Evolutionary conservation across 306 rosid genomes (phyloP).

Genomic region (Oemleria cerasiformis): DNA sequence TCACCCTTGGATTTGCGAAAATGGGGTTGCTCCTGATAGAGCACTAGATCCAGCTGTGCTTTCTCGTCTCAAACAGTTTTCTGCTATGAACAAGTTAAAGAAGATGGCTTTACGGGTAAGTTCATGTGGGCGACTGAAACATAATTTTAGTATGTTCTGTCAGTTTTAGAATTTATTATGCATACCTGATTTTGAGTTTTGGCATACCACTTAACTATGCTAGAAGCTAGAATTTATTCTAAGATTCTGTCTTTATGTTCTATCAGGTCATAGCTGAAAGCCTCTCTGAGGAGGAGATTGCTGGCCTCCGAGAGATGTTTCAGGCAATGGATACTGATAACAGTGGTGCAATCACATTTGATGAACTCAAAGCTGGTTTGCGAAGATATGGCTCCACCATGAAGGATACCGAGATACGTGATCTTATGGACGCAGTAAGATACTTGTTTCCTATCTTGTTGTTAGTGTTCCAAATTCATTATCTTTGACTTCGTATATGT

Average conservation of each 20-base stretch:
- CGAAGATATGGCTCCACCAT: slow-evolving; percentile 92
- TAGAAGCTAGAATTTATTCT: slow-evolving; percentile 10
- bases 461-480: slow-evolving; percentile 1
- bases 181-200: slow-evolving; percentile 14
- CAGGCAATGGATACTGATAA: slow-evolving; percentile 90
- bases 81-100: slow-evolving; percentile 99
- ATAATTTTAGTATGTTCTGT: neutral
- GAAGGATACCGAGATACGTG: slow-evolving; percentile 88
- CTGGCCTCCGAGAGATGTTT: slow-evolving; percentile 93
- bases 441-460: slow-evolving; percentile 21
- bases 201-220: slow-evolving; percentile 2
- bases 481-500: slow-evolving; percentile 9
- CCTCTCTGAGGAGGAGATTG: slow-evolving; percentile 95
- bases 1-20: slow-evolving; percentile 99
- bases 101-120: slow-evolving; percentile 98
- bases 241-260: slow-evolving; percentile 22
- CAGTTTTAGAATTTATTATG: neutral
- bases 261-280: slow-evolving; percentile 92
- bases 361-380: slow-evolving; percentile 95
- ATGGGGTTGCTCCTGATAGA: slow-evolving; percentile 99
- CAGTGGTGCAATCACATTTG: slow-evolving; percentile 95
- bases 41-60: slow-evolving; percentile 96
- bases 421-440: slow-evolving; percentile 92
- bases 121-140: slow-evolving; percentile 16
- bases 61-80: slow-evolving; percentile 97